Conservation (phyloP, 1,139 yeast species). For the Saccharomyces hybrid region DNA sequence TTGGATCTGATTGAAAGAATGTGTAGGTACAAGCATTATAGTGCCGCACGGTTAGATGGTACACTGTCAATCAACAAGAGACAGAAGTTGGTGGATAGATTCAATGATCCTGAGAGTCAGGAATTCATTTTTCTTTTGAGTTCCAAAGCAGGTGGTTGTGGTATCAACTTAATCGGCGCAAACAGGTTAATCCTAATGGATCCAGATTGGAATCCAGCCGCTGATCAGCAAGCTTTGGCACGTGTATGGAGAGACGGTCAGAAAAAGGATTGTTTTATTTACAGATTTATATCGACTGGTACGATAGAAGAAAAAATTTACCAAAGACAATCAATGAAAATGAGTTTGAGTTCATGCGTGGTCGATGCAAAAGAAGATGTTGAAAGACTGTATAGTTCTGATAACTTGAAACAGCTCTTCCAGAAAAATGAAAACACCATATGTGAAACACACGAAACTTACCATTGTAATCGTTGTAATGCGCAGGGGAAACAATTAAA, state of each 20-base stretch:
- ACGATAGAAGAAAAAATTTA: slow-evolving; percentile 93
- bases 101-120: slow-evolving; percentile 82
- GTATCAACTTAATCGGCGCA: slow-evolving; percentile 94
- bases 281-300: slow-evolving; percentile 89
- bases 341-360: slow-evolving; percentile 88
- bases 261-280: slow-evolving; percentile 91
- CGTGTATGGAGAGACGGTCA: slow-evolving; percentile 99
- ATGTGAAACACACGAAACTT: slow-evolving; percentile 92
- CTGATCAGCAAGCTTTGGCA: slow-evolving; percentile 96
- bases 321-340: slow-evolving; percentile 92
- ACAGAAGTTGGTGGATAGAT: slow-evolving; percentile 83
- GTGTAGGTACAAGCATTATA: slow-evolving; percentile 71
- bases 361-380: slow-evolving; percentile 96
- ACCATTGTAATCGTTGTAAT: slow-evolving; percentile 74
- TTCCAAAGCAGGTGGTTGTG: slow-evolving; percentile 99
- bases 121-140: slow-evolving; percentile 85
- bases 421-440: slow-evolving; percentile 57
- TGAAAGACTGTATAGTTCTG: slow-evolving; percentile 82
- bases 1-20: slow-evolving; percentile 80
- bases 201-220: slow-evolving; percentile 99
- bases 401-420: slow-evolving; percentile 68
- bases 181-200: slow-evolving; percentile 81
- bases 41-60: slow-evolving; percentile 83
- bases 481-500: slow-evolving; percentile 54
- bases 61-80: slow-evolving; percentile 87